These are phyloP conservation scores for Cucurbita moschata DNA, from an alignment of 306 rosid species.

Conservation along the genomic window DNA sequence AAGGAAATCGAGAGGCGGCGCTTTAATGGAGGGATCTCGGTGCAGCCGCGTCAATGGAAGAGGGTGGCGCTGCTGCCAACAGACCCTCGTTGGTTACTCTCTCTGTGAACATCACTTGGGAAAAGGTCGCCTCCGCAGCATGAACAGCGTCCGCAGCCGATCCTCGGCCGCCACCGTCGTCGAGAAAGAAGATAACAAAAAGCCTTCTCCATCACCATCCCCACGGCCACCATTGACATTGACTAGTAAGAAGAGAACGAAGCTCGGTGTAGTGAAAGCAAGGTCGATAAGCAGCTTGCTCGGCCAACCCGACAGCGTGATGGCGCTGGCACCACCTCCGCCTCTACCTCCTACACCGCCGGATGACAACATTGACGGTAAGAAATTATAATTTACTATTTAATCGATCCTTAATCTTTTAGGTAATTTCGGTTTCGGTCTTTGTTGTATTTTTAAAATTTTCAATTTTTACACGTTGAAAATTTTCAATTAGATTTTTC, in stretches of 20 bases:
- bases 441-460: not conserved
- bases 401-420: not conserved
- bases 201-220: not conserved
- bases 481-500: not conserved
- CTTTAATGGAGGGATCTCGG: constrained; percentile 86
- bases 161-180: not conserved
- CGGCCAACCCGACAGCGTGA: constrained; percentile 38
- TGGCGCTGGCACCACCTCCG: not conserved
- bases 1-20: constrained; percentile 34
- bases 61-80: constrained; percentile 94
- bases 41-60: constrained; percentile 99
- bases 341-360: not conserved
- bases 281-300: constrained; percentile 80
- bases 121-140: constrained; percentile 76
- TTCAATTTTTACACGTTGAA: not conserved
- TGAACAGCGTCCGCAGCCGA: constrained; percentile 59
- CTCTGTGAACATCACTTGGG: constrained; percentile 97
- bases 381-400: not conserved
- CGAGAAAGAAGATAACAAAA: not conserved
- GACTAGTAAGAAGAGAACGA: constrained; percentile 7
- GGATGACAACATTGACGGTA: not conserved
- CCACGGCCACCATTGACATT: not conserved
- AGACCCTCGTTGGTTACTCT: constrained; percentile 90
- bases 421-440: not conserved
- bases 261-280: constrained; percentile 61